Evolutionary conservation across 257 asterid genomes (phyloP).

Genomic region (Cordia subcordata): DNA sequence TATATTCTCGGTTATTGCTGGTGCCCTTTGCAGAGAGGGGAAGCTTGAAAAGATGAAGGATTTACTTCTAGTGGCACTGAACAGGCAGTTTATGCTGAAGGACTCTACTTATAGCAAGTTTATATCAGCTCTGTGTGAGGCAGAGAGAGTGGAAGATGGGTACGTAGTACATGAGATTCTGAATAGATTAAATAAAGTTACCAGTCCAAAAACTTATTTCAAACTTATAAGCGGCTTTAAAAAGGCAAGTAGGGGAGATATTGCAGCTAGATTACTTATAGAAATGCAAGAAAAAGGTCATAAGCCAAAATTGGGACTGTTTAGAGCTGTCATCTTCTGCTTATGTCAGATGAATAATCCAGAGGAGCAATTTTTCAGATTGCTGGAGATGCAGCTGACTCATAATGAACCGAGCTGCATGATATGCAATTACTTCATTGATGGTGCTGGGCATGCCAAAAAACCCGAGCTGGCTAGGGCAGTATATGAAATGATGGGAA

Average conservation of each 20-base stretch:
- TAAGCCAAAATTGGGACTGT: slow-evolving; percentile 29
- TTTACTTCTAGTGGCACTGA: slow-evolving; percentile 43
- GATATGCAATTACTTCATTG: slow-evolving; percentile 53
- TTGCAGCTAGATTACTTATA: slow-evolving; percentile 60
- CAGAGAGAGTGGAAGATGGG: slow-evolving; percentile 58
- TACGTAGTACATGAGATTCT: slow-evolving; percentile 50
- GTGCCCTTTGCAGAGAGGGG: slow-evolving; percentile 64
- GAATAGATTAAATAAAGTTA: slow-evolving; percentile 28
- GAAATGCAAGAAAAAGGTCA: slow-evolving; percentile 88
- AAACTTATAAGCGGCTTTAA: slow-evolving; percentile 54
- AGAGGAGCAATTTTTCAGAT: slow-evolving; percentile 42
- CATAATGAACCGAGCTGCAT: slow-evolving; percentile 15
- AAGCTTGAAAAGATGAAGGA: slow-evolving; percentile 68
- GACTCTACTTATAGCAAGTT: slow-evolving; percentile 42
- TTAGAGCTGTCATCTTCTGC: slow-evolving; percentile 50
- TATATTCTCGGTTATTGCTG: slow-evolving; percentile 48
- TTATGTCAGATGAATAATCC: slow-evolving; percentile 47
- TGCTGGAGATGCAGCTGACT: slow-evolving; percentile 59
- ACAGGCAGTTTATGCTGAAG: slow-evolving; percentile 38
- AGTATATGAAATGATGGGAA: slow-evolving; percentile 53
- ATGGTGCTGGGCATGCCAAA: slow-evolving; percentile 77
- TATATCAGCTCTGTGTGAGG: slow-evolving; percentile 56
- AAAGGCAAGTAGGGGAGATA: slow-evolving; percentile 49
- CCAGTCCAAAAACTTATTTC: slow-evolving; percentile 42
- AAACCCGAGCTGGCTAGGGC: slow-evolving; percentile 54